A percentile compares a stretch with the other conserved stretches of the same genome.
Evolutionary conservation across 495 filamentous ascomycete genomes (phyloP).

Genomic region (Penicillium tannophilum): DNA sequence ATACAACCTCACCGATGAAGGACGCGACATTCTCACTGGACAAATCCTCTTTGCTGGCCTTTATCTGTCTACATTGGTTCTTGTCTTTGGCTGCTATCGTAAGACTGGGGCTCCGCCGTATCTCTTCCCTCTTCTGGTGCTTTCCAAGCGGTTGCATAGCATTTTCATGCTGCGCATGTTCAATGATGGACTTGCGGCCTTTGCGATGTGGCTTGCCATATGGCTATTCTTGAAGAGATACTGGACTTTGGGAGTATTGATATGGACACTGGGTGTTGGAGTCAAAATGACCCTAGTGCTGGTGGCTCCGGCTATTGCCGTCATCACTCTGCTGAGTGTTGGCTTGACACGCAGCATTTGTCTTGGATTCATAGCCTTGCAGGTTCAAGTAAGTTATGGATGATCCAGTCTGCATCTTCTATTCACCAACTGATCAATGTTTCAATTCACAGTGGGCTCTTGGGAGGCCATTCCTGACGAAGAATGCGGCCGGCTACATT

Average conservation of each 20-base stretch:
- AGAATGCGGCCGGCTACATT: conserved; percentile 70
- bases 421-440: conserved; percentile 7
- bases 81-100: conserved; percentile 84
- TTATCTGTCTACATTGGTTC: conserved; percentile 71
- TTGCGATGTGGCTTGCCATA: conserved; percentile 80
- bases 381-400: conserved; percentile 62
- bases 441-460: conserved; percentile 54
- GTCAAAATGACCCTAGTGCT: conserved; percentile 93
- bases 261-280: conserved; percentile 78
- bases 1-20: conserved; percentile 74
- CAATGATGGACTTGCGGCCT: conserved; percentile 87
- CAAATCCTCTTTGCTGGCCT: conserved; percentile 78
- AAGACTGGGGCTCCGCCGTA: conserved; percentile 81
- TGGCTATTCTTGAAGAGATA: conserved; percentile 69
- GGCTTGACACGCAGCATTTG: conserved; percentile 63
- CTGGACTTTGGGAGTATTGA: conserved; percentile 70
- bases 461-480: conserved; percentile 73
- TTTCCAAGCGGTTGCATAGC: conserved; percentile 92
- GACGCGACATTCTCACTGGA: conserved; percentile 73
- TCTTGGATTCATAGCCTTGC: conserved; percentile 68
- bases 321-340: conserved; percentile 69
- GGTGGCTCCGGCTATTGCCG: conserved; percentile 74
- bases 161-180: conserved; percentile 91
- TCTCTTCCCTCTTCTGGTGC: conserved; percentile 79
- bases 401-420: background rate